Conservation (phyloP, 2,329 filamentous ascomycete genomes). For the Xylaria hypoxylon region DNA sequence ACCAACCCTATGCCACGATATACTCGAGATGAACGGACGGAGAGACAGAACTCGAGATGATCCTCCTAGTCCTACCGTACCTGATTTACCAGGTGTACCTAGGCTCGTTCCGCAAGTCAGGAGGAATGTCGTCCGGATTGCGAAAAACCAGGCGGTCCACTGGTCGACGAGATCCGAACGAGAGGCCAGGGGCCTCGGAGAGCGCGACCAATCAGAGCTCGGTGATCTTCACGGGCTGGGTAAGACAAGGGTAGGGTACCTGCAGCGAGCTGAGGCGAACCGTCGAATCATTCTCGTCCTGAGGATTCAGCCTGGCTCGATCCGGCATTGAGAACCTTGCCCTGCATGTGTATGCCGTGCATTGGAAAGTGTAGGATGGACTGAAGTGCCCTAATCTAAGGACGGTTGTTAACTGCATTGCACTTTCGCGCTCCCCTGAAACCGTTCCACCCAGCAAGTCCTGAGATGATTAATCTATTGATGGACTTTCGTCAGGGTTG, state of each 20-base stretch:
- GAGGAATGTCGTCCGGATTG: slow-evolving; percentile 15
- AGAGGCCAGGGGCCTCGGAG: slow-evolving; percentile 15
- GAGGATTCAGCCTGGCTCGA: slow-evolving; percentile 1
- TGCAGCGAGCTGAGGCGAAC: slow-evolving; percentile 12
- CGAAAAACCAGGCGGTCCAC: neutral
- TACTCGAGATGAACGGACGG: neutral
- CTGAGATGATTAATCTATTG: neutral
- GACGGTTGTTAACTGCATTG: neutral
- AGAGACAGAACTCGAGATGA: neutral
- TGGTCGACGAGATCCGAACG: neutral
- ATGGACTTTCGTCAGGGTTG: neutral
- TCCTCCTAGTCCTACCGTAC: neutral
- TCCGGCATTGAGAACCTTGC: neutral
- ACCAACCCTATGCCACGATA: neutral
- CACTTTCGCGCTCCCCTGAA: slow-evolving; percentile 9
- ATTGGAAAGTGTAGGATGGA: neutral
- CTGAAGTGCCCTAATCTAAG: too few species aligned
- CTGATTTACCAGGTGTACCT: too few species aligned
- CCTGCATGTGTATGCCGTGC: slow-evolving; percentile 5
- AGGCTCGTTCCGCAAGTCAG: neutral
- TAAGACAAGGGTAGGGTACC: slow-evolving; percentile 6
- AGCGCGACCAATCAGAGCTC: slow-evolving; percentile 6
- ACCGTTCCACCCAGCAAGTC: neutral
- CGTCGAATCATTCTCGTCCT: slow-evolving; percentile 14
- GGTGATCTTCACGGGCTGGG: neutral